These are phyloP conservation scores for Amylocystis lapponica DNA, from an alignment of 768 basidiomycete genomes.

Conservation along the genomic window DNA sequence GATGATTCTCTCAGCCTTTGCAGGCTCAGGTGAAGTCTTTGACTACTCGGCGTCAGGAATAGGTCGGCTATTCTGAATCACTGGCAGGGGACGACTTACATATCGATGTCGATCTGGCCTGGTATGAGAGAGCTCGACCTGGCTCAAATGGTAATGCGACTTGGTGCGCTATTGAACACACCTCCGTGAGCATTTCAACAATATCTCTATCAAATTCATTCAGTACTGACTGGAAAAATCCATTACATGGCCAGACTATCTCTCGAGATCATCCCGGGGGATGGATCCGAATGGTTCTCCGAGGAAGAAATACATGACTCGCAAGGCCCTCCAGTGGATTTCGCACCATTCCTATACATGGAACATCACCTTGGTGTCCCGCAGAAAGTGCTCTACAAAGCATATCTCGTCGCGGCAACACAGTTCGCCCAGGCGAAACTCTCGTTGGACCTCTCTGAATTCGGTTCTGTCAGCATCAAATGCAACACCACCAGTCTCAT, in stretches of 20 bases:
- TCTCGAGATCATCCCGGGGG: slow-evolving; percentile 60
- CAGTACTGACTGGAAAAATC: too few species aligned
- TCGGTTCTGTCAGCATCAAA: too few species aligned
- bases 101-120: too few species aligned
- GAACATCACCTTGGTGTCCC: slow-evolving; percentile 64
- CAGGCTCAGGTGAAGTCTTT: too few species aligned
- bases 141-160: too few species aligned
- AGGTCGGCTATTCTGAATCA: too few species aligned
- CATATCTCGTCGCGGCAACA: slow-evolving; percentile 42
- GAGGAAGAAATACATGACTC: slow-evolving; percentile 9
- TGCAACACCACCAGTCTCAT: slow-evolving; percentile 10
- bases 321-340: too few species aligned
- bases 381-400: slow-evolving; percentile 44
- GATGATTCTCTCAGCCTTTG: too few species aligned
- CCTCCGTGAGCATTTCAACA: slow-evolving; percentile 10
- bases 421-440: slow-evolving; percentile 20
- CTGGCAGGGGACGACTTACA: too few species aligned
- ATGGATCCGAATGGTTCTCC: slow-evolving; percentile 39
- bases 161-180: slow-evolving; percentile 4
- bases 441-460: too few species aligned
- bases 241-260: background rate
- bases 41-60: too few species aligned
- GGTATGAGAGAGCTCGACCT: too few species aligned
- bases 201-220: background rate
- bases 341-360: slow-evolving; percentile 45